Percentiles rank a stretch among this genome's conserved stretches.
phyloP scores from a whole-genome alignment of 805 yeast genomes.

The Candida cerambycidarum region DNA sequence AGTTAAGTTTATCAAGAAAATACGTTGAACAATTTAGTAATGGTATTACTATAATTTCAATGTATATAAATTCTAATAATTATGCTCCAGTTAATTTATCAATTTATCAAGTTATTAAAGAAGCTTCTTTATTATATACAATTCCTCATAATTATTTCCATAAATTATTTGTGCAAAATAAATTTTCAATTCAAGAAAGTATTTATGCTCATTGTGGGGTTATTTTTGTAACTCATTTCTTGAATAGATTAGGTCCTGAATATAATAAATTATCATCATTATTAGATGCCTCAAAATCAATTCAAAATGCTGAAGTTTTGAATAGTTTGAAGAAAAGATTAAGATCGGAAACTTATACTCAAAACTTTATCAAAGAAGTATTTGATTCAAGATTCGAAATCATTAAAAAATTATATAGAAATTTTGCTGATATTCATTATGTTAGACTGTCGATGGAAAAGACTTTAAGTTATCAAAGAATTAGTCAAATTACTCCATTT shows the following conservation, averaged over 20 bases:
- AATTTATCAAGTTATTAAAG: conserved; percentile 86
- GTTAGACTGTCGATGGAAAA: conserved; percentile 66
- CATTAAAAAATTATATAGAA: conserved; percentile 80
- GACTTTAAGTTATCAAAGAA: conserved; percentile 85
- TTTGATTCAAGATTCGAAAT: conserved; percentile 69
- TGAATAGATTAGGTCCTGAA: conserved; percentile 92
- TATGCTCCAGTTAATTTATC: conserved; percentile 63
- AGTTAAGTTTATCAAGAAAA: conserved; percentile 79
- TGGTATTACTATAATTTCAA: conserved; percentile 81
- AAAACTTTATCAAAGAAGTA: conserved; percentile 74
- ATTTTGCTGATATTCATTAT: conserved; percentile 90
- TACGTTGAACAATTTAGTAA: conserved; percentile 93
- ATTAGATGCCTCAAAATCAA: conserved; percentile 59
- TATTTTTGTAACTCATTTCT: conserved; percentile 89
- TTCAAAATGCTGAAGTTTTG: conserved; percentile 73
- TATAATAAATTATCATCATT: conserved; percentile 67
- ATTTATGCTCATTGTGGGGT: conserved; percentile 93
- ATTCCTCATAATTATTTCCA: conserved; percentile 85
- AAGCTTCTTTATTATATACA: conserved; percentile 88
- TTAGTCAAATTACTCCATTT: conserved; percentile 74
- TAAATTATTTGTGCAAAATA: conserved; percentile 66
- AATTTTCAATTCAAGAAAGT: conserved; percentile 88
- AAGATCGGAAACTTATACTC: conserved; percentile 90
- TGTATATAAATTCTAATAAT: conserved; percentile 60
- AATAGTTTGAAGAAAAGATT: conserved; percentile 81